phyloP scores from a whole-genome alignment of 345 rosid genomes.

The Salix arbutifolia region DNA sequence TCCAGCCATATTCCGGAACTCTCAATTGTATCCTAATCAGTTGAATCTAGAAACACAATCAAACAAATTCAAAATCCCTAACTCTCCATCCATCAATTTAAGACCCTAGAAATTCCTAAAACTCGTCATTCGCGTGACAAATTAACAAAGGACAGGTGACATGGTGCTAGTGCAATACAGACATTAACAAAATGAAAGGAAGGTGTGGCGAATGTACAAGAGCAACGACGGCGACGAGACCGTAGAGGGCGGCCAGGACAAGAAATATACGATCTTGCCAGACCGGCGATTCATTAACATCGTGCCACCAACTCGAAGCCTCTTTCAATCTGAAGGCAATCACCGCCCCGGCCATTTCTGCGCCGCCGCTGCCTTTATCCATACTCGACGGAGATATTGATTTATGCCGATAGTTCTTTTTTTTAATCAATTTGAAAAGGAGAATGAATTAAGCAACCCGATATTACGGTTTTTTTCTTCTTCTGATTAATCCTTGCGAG shows the following conservation, averaged over 20 bases:
- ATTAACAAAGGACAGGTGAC: not conserved
- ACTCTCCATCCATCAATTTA: not conserved
- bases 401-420: not conserved
- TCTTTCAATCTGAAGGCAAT: conserved; percentile 40
- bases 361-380: conserved; percentile 26
- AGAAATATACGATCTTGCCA: conserved; percentile 92
- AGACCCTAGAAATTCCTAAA: conserved; percentile 10
- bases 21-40: conserved; percentile 74
- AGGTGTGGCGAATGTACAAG: conserved; percentile 34
- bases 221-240: conserved; percentile 65
- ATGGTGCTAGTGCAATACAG: not conserved
- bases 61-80: not conserved
- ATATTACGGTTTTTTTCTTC: not conserved
- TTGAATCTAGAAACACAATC: conserved; percentile 50
- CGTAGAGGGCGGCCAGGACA: conserved; percentile 60
- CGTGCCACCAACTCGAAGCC: conserved; percentile 69
- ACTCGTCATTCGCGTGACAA: not conserved
- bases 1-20: conserved; percentile 97
- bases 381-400: not conserved
- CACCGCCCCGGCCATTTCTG: conserved; percentile 29
- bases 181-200: not conserved
- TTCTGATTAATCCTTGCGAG: not conserved
- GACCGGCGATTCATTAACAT: conserved; percentile 50
- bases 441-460: not conserved
- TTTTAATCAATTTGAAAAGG: not conserved